phyloP scores from a whole-genome alignment of 768 basidiomycete genomes.

The Leccinum boreale region DNA sequence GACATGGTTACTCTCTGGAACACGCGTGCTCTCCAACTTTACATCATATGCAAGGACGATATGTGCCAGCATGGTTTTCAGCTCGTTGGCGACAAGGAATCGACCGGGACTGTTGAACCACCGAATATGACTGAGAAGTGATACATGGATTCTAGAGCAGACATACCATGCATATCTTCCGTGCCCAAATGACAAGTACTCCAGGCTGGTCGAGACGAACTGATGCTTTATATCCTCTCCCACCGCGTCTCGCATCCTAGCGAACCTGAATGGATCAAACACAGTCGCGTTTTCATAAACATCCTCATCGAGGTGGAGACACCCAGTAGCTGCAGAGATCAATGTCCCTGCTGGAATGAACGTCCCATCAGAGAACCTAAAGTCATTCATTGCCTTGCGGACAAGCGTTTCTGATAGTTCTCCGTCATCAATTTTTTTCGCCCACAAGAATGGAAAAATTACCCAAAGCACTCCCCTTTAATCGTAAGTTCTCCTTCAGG shows the following conservation, averaged over 20 bases:
- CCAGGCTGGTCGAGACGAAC: background rate
- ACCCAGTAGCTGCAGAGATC: slow-evolving; percentile 24
- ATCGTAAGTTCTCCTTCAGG: background rate
- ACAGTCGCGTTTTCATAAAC: slow-evolving; percentile 31
- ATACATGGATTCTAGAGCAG: background rate
- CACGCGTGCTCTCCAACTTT: background rate
- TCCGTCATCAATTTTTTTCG: background rate
- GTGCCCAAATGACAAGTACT: background rate
- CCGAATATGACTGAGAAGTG: background rate
- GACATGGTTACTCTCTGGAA: background rate
- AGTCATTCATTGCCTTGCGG: slow-evolving; percentile 31
- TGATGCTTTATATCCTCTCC: slow-evolving; percentile 20
- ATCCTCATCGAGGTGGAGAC: slow-evolving; percentile 19
- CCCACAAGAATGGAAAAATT: background rate
- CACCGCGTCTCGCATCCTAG: slow-evolving; percentile 32
- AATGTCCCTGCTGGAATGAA: slow-evolving; percentile 8
- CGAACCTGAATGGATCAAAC: slow-evolving; percentile 51
- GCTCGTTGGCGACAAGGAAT: slow-evolving; percentile 7
- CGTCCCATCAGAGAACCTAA: slow-evolving; percentile 38
- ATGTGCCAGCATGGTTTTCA: background rate
- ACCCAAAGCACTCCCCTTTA: background rate
- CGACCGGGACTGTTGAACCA: slow-evolving; percentile 5
- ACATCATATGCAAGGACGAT: background rate
- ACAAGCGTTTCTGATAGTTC: slow-evolving; percentile 23
- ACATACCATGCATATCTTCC: slow-evolving; percentile 6